These are phyloP conservation scores for Acephala macrosclerotiorum DNA, from an alignment of 2,329 filamentous ascomycete species.

Conservation along the genomic window DNA sequence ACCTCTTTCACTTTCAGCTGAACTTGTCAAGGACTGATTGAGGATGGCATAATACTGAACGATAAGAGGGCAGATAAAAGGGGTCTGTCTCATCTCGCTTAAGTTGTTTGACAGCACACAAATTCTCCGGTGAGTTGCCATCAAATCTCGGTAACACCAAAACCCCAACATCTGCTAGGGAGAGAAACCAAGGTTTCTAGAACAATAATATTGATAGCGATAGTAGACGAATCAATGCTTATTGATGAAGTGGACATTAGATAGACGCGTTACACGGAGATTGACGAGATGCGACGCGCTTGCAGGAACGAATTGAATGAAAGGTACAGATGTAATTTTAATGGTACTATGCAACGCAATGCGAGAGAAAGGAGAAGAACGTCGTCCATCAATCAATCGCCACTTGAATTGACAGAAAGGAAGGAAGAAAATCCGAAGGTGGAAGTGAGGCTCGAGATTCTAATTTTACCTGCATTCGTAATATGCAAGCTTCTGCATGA, in stretches of 20 bases:
- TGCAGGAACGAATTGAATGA: not conserved
- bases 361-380: not conserved
- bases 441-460: not conserved
- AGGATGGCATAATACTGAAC: not conserved
- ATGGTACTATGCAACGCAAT: not conserved
- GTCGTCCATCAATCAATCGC: too few relatives aligned
- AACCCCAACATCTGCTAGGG: not conserved
- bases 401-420: not conserved
- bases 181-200: not conserved
- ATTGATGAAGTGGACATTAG: not conserved
- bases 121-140: not conserved
- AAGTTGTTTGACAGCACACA: not conserved
- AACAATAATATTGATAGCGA: not conserved
- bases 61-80: conserved; percentile 1
- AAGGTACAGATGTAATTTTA: not conserved
- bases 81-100: conserved; percentile 7
- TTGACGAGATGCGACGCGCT: not conserved
- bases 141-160: not conserved
- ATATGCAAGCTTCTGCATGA: too few relatives aligned
- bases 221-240: not conserved
- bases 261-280: not conserved
- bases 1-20: not conserved
- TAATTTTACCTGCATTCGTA: not conserved
- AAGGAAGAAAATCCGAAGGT: not conserved
- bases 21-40: too few relatives aligned